Conservation (phyloP, 1,139 yeast species). For the Sugiyamaella grinbergsii region DNA sequence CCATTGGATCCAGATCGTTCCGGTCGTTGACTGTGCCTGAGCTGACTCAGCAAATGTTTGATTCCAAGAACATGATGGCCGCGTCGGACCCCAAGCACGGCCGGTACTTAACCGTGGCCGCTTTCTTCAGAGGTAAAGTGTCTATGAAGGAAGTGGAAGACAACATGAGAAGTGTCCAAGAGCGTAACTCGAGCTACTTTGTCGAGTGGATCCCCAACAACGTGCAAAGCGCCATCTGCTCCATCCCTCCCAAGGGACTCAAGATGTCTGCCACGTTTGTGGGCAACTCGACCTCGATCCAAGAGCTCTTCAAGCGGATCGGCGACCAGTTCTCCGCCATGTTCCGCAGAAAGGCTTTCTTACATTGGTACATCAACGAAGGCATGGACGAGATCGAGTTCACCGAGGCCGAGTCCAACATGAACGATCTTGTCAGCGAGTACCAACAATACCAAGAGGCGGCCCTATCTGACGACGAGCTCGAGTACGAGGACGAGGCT, state of each 20-base stretch:
- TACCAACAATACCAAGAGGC: slow-evolving; percentile 93
- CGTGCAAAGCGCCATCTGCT: slow-evolving; percentile 90
- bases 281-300: slow-evolving; percentile 90
- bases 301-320: slow-evolving; percentile 85
- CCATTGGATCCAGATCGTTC: slow-evolving; percentile 71
- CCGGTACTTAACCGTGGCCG: slow-evolving; percentile 90
- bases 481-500: slow-evolving; percentile 39
- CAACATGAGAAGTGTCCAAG: slow-evolving; percentile 84
- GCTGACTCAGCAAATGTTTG: slow-evolving; percentile 90
- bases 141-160: slow-evolving; percentile 92
- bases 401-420: slow-evolving; percentile 82
- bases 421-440: slow-evolving; percentile 85
- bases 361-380: slow-evolving; percentile 93
- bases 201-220: slow-evolving; percentile 98
- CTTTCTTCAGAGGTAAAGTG: slow-evolving; percentile 91
- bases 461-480: slow-evolving; percentile 67
- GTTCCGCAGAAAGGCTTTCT: slow-evolving; percentile 93
- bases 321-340: slow-evolving; percentile 88
- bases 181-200: slow-evolving; percentile 75
- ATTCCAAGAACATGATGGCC: slow-evolving; percentile 92
- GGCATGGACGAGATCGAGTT: slow-evolving; percentile 97
- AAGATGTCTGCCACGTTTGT: slow-evolving; percentile 91
- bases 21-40: slow-evolving; percentile 86
- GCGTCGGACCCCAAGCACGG: slow-evolving; percentile 91
- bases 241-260: slow-evolving; percentile 82